Evolutionary conservation across 345 rosid species (phyloP), one percentile per base, ranked within the genome.

Genomic region (Mercurialis annua): DNA sequence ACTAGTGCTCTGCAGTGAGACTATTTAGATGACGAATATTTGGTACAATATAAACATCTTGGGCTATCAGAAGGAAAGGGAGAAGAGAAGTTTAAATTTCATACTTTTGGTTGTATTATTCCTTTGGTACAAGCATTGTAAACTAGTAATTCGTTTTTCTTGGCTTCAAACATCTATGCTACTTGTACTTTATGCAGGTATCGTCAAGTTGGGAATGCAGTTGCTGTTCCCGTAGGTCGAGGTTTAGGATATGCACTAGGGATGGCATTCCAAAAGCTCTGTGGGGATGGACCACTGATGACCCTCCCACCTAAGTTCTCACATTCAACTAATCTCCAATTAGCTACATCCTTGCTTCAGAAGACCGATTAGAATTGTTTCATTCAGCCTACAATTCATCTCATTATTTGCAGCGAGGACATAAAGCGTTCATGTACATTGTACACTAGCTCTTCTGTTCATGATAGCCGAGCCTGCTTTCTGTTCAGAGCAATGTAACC

Each of bases 191-290:
- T 16, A 1, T 65, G 50, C 73, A 92, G 98, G 86, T 90, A 90
- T 65, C 82, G 97, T 38, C 98, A 92, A 77, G 61, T 92, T 21
- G 98, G 98, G 20, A 92, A 92, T 64, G 98, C 97, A 26, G 97
- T 92, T 49, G 89, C 97, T 12, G 76, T 92, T 46, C 85, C 87
- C 1, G 97, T 90, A 16, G 84, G 86, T 11, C 90, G 96, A 71
- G 96, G 92, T 27, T 66, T 92, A 70, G 97, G 98, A 57, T 90
- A 84, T 69, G 73, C 92, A 14, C 70, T 90, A 34, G 98, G 90
- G 49, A 75, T 82, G 86, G 93, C 97, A 56, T 62, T 73, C 79
- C 87, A 70, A 49, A 84, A 80, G 43, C 69, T 74, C 31, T 70
- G 72, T 1, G 60, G 79, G 2, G 76, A 84, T 18, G 82, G 83